These are phyloP conservation scores for Bipolaris zeicola DNA, from an alignment of 2,329 filamentous ascomycete genomes.

Conservation along the genomic window DNA sequence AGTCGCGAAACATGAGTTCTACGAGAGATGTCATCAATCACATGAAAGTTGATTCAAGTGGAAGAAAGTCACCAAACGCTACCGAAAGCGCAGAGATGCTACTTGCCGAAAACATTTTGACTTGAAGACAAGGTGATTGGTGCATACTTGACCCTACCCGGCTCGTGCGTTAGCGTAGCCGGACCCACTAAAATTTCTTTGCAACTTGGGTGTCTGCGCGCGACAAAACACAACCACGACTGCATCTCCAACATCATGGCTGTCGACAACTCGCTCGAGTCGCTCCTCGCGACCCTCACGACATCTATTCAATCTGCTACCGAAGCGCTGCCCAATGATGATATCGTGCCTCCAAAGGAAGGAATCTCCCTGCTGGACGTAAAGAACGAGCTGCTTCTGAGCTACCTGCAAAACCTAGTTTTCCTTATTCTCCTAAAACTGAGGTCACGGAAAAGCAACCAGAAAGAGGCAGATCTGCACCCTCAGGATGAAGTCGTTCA, in stretches of 20 bases:
- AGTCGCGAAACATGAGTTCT: background rate
- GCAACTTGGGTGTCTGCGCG: conserved; percentile 9
- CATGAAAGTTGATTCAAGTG: background rate
- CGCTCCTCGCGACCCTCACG: conserved; percentile 53
- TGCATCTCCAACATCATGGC: conserved; percentile 36
- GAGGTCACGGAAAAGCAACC: conserved; percentile 46
- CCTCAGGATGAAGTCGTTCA: conserved; percentile 73
- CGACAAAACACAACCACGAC: conserved; percentile 7
- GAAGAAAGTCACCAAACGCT: background rate
- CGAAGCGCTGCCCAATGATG: conserved; percentile 58
- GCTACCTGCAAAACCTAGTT: conserved; percentile 92
- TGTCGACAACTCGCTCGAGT: conserved; percentile 47
- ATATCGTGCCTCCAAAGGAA: conserved; percentile 74
- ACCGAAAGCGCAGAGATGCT: background rate
- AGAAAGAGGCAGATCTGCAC: conserved; percentile 47
- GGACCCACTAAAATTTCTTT: conserved; percentile 24
- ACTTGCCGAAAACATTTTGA: background rate
- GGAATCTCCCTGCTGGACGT: conserved; percentile 93
- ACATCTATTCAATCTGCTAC: conserved; percentile 69
- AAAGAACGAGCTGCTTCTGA: conserved; percentile 96
- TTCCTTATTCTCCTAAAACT: conserved; percentile 85
- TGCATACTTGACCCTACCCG: background rate
- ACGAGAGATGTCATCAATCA: background rate
- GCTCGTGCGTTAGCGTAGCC: conserved; percentile 4
- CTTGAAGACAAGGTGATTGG: background rate